A percentile compares a stretch with the other conserved stretches of the same genome.
Evolutionary conservation across 1,284 basidiomycete genomes (phyloP).

Genomic region (Cutaneotrichosporon sp.): DNA sequence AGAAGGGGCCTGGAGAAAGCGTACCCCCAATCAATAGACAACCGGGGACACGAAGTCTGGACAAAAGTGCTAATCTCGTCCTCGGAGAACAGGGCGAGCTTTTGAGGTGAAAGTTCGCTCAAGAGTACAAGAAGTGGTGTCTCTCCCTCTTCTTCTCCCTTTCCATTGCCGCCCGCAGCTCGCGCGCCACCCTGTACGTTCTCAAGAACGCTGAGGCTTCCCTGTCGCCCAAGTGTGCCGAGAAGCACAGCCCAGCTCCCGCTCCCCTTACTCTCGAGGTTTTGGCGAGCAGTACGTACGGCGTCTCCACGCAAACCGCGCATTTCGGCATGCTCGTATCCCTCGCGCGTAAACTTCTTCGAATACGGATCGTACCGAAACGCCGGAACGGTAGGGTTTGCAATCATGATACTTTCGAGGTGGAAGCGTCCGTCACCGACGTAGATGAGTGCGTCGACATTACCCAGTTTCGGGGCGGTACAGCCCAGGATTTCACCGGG

Average conservation of each 20-base stretch:
- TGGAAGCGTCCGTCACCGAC: slow-evolving; percentile 98
- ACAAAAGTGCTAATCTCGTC: slow-evolving; percentile 31
- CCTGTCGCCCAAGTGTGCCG: slow-evolving; percentile 92
- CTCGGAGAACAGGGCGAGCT: slow-evolving; percentile 70
- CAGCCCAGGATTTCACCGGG: slow-evolving; percentile 97
- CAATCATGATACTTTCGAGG: slow-evolving; percentile 98
- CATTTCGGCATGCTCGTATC: slow-evolving; percentile 91
- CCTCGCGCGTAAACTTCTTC: slow-evolving; percentile 91
- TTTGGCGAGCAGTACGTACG: slow-evolving; percentile 68
- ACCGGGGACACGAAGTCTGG: slow-evolving; percentile 34
- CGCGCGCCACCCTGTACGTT: slow-evolving; percentile 70
- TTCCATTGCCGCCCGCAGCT: slow-evolving; percentile 9
- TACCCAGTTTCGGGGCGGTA: slow-evolving; percentile 76
- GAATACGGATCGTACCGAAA: slow-evolving; percentile 99
- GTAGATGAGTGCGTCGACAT: slow-evolving; percentile 86
- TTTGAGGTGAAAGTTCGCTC: slow-evolving; percentile 93
- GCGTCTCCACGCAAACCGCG: slow-evolving; percentile 70
- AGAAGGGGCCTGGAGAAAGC: slow-evolving; percentile 87
- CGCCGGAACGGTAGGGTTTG: slow-evolving; percentile 91
- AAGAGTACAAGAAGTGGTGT: slow-evolving; percentile 73
- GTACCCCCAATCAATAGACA: slow-evolving; percentile 91
- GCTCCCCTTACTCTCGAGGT: slow-evolving; percentile 55
- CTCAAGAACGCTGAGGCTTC: slow-evolving; percentile 83
- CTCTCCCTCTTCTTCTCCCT: slow-evolving; percentile 39
- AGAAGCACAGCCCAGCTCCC: slow-evolving; percentile 86